phyloP scores from a whole-genome alignment of 306 rosid genomes.

The Dicorynia guianensis region DNA sequence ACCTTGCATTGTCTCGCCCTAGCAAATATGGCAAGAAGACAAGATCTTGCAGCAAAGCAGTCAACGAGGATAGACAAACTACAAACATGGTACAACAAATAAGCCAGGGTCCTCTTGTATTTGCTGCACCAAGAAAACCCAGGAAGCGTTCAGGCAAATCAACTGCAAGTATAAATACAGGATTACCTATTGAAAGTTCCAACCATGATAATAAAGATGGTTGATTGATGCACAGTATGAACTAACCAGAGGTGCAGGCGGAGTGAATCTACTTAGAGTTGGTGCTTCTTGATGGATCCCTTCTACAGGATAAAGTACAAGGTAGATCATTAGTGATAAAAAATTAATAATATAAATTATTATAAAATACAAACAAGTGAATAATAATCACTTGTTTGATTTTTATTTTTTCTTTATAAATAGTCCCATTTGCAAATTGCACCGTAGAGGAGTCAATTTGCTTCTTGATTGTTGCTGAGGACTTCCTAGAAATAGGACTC shows the following conservation, averaged over 20 bases:
- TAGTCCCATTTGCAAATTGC: not conserved
- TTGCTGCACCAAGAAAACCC: slow-evolving; percentile 48
- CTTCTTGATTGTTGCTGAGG: slow-evolving; percentile 23
- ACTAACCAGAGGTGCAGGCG: not conserved
- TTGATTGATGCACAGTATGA: slow-evolving; percentile 39
- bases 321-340: too few relatives aligned
- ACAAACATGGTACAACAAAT: slow-evolving; percentile 53
- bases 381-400: too few relatives aligned
- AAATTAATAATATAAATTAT: too few relatives aligned
- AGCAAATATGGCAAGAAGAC: slow-evolving; percentile 48
- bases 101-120: slow-evolving; percentile 46
- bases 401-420: too few relatives aligned
- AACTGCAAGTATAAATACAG: slow-evolving; percentile 49
- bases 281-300: too few relatives aligned
- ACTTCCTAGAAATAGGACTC: slow-evolving; percentile 26
- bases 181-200: slow-evolving; percentile 56
- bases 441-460: too few relatives aligned
- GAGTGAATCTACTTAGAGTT: too few relatives aligned
- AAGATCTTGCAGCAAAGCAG: slow-evolving; percentile 43
- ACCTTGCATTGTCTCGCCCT: slow-evolving; percentile 38
- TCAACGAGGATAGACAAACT: slow-evolving; percentile 35
- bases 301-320: too few relatives aligned
- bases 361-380: too few relatives aligned
- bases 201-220: slow-evolving; percentile 42
- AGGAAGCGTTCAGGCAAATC: slow-evolving; percentile 59